Evolutionary conservation across 495 filamentous ascomycete species (phyloP), one percentile per base, ranked within the genome.

Genomic region (Penicillium cinerascens): DNA sequence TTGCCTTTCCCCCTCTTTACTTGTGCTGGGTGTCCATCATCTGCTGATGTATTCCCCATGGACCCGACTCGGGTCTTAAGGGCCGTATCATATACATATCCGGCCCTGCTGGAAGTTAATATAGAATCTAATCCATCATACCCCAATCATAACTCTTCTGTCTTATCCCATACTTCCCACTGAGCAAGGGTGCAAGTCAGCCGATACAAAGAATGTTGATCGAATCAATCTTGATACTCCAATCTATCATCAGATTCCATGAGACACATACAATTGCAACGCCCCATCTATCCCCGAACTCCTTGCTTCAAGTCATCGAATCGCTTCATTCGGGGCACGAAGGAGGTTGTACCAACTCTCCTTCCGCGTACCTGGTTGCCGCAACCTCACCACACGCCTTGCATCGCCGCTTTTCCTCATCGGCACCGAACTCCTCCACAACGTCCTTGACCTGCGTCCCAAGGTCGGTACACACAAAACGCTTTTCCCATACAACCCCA

Each of bases 391-490:
- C 92, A 66, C 93, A 98, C 15, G 75, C 78, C 59, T 79, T 78
- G 72, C 93, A 98, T 54, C 73, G 87, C 69, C 95, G 81, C 69
- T 79, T 82, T 58, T 82, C 81, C 53, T 85, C 81, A 60, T 84
- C 83, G 3, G 70, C 80, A 60, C 82, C 87, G 66, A 96, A 97
- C 41, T 72, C 79, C 64, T 95, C 84, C 26, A 98, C 92, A 6
- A 92, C 95, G 49, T 80, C 85, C 78, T 96, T 98, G 51, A 98
- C 91, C 79, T 98, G 93, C 38, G 89, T 95, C n/a, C 93, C 93
- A 45, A 98, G 68, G 70, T 98, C 87, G 40, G 86, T 91, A 62
- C 91, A 96, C 61, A 92, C 82, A 66, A 98, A 98, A 6, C 78
- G 72, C 36, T 85, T 86, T 75, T 97, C 92, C 70, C 92, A 84